Evolutionary conservation across 768 basidiomycete genomes (phyloP).

Genomic region (Stropharia rugosoannulata): DNA sequence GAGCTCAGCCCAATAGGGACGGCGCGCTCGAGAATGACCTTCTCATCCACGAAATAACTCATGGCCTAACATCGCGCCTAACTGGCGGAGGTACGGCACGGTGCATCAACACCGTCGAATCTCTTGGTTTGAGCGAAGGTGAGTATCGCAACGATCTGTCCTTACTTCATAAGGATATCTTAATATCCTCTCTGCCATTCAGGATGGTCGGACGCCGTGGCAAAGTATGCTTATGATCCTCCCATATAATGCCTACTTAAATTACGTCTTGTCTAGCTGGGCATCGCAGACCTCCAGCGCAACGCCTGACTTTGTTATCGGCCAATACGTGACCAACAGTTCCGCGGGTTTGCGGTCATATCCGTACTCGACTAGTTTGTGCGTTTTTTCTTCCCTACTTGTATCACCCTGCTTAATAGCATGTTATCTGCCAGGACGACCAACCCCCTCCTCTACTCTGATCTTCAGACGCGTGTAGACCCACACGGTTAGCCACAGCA

Average conservation of each 20-base stretch:
- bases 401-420: not conserved
- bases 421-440: conserved; percentile 20
- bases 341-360: conserved; percentile 50
- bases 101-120: conserved; percentile 62
- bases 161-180: not conserved
- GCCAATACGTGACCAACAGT: conserved; percentile 52
- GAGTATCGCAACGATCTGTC: not conserved
- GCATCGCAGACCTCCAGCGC: conserved; percentile 37
- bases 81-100: conserved; percentile 57
- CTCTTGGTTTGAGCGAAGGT: conserved; percentile 67
- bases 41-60: conserved; percentile 48
- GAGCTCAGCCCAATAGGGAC: conserved; percentile 21
- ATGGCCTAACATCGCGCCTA: conserved; percentile 46
- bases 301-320: conserved; percentile 39
- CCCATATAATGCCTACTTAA: not conserved
- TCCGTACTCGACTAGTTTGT: conserved; percentile 54
- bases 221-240: conserved; percentile 28
- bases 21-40: conserved; percentile 61
- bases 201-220: conserved; percentile 61
- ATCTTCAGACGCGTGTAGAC: conserved; percentile 32
- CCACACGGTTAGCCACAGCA: conserved; percentile 37
- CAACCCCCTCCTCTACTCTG: conserved; percentile 46
- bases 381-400: conserved; percentile 14
- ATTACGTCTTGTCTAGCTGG: conserved; percentile 29
- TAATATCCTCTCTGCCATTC: not conserved